Percentiles rank a stretch among this genome's conserved stretches.
Evolutionary conservation across 2,329 filamentous ascomycete species (phyloP).

Genomic region (Aspergillus pseudotamarii): DNA sequence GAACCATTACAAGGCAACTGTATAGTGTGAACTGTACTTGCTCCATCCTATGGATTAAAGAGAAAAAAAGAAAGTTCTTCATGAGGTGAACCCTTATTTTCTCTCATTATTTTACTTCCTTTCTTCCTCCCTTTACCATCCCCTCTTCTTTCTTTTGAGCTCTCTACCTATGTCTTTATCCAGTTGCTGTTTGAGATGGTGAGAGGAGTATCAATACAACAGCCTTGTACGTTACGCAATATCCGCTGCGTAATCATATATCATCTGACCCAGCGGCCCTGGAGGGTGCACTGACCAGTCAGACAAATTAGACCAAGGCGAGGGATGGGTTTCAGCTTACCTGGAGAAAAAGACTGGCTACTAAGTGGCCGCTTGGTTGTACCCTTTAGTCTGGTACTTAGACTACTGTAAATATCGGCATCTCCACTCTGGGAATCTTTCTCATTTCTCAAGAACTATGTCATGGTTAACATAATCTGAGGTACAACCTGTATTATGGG

Average conservation of each 20-base stretch:
- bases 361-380: not conserved
- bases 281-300: constrained; percentile 11
- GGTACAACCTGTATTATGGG: not conserved
- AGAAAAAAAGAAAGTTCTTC: no score
- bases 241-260: constrained; percentile 1
- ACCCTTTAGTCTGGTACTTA: not conserved
- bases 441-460: not conserved
- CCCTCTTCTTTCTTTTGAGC: not conserved
- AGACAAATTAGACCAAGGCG: constrained; percentile 11
- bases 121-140: not conserved
- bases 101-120: not conserved
- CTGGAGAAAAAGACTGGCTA: not conserved
- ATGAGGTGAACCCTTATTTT: no score
- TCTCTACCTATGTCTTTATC: not conserved
- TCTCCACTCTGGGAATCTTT: not conserved
- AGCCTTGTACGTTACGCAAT: not conserved
- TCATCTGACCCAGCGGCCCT: constrained; percentile 17
- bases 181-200: not conserved
- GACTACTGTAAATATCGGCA: not conserved
- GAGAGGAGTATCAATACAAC: not conserved
- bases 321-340: not conserved
- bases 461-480: not conserved
- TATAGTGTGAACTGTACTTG: not conserved
- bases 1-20: not conserved
- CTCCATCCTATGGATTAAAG: no score